Evolutionary conservation across 352 stramenopile genomes (phyloP), one percentile per base, ranked within the genome.

Genomic region (Thraustotheca clavata): DNA sequence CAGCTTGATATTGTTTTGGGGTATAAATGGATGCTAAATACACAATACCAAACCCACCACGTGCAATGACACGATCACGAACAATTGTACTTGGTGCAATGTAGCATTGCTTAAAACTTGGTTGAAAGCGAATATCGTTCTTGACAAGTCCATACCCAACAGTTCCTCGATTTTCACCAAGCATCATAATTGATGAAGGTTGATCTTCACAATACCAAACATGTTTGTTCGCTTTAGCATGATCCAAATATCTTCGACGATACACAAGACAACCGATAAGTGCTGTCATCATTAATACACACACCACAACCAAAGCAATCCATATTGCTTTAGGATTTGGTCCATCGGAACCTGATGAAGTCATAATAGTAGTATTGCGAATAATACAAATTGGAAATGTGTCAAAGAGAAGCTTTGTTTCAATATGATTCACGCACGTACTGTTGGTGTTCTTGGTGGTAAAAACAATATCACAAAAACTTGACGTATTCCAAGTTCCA

Each of bases 91-190:
- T 59, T 48, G 68, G 62, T 40, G 70, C 62, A 29, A 76, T 27
- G 0, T 68, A 61, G 49, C 61, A 73, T 34, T 57, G 46, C 43
- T 72, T 59, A 63, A 76, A 59, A 38, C 70, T 57, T 26, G 70
- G 50, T 59, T 76, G 59, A n/a, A 49, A 67, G 35, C 70, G 70
- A 35, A 76, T 76, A 48, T 75, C 70, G 59, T 75, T 75, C 36
- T 62, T 29, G 29, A 75, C 27, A 18, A 36, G 29, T 20, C 52
- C 20, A 38, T 38, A 47, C 16, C 24, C 9, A 38, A 26, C 20
- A 7, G 48, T 32, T 3, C 31, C 31, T 1, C 48, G 48, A 33
- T 33, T 52, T 31, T 52, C 43, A n/a, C n/a, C n/a, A 31, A 52
- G 43, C 43, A 52, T 52, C 9, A 52, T 24, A 24, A 52, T 31